Evolutionary conservation across 2,329 filamentous ascomycete genomes (phyloP), one percentile per base, ranked within the genome.

Genomic region (Cytospora piceicola): DNA sequence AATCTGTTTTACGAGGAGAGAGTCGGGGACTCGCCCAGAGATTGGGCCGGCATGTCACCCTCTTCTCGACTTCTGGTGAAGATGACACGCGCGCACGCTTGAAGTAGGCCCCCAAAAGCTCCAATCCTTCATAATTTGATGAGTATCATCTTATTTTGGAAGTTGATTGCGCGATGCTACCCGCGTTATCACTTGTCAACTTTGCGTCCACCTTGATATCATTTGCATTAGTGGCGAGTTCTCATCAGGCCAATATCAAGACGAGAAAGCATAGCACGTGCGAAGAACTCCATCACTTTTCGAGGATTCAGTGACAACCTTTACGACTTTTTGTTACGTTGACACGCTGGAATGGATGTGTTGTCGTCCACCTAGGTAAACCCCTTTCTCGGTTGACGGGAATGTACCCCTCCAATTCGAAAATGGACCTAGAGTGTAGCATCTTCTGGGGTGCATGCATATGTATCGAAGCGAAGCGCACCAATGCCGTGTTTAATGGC

Each of bases 401-500:
- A 57, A 56, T 60, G 61, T 15, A 58, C 42, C 30, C 61, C 64
- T n/a, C n/a, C 36, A 58, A 58, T 51, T n/a, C 39, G 29, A 56
- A 51, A 4, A 22, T 46, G 55, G 46, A 57, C 55, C 64, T 57
- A 53, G 29, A 67, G 39, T 58, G 53, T 61, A 27, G 62, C 65
- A 57, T 55, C 63, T 65, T 67, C 65, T 67, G 62, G 62, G 65
- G 62, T 65, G 58, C 62, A 61, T 67, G 55, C 61, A 65, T 61
- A 54, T 24, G 39, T 36, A 42, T 39, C 36, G 53, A 53, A 22
- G 29, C 42, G 62, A 67, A 53, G 65, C 65, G 65, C 65, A 61
- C 65, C 65, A 67, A 67, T 67, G 39, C 62, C 60, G 32, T 49
- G 30, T 61, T 22, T 36, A n/a, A n/a, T 46, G 39, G 15, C 14